A percentile compares a stretch with the other conserved stretches of the same genome.
phyloP scores from a whole-genome alignment of 768 basidiomycete species.

The Suillus placidus region DNA sequence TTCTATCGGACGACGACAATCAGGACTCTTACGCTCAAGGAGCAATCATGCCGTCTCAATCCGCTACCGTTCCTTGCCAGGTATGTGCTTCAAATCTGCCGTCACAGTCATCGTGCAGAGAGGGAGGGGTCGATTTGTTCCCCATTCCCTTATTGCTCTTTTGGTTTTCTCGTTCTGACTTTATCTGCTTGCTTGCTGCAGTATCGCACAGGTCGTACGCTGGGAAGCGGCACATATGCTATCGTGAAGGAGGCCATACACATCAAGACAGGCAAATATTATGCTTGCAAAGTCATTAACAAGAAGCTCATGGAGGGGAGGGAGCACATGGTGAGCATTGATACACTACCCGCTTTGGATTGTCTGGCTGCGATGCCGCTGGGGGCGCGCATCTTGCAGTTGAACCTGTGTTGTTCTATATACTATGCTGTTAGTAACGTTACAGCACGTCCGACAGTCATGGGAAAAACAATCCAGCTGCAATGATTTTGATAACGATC shows the following conservation, averaged over 20 bases:
- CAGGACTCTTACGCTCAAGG: slow-evolving; percentile 21
- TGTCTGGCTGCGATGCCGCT: neutral
- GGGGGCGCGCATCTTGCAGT: neutral
- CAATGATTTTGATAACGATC: slow-evolving; percentile 16
- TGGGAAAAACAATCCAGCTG: slow-evolving; percentile 10
- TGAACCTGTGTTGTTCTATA: neutral
- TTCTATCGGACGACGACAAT: slow-evolving; percentile 9
- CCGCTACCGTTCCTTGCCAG: slow-evolving; percentile 50
- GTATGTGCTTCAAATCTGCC: slow-evolving; percentile 26
- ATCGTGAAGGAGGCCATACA: slow-evolving; percentile 96
- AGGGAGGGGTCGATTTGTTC: neutral
- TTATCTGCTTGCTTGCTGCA: slow-evolving; percentile 29
- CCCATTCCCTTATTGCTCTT: slow-evolving; percentile 11
- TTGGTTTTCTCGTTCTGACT: slow-evolving; percentile 3
- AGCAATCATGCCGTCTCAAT: slow-evolving; percentile 32
- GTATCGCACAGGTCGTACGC: slow-evolving; percentile 88
- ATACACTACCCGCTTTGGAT: neutral
- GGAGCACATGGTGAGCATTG: slow-evolving; percentile 85
- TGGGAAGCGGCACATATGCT: slow-evolving; percentile 92
- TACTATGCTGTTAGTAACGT: neutral
- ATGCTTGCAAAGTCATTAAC: slow-evolving; percentile 99
- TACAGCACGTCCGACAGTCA: slow-evolving; percentile 1
- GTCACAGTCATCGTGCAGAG: slow-evolving; percentile 2
- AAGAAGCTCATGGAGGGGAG: slow-evolving; percentile 98
- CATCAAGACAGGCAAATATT: slow-evolving; percentile 90